Conservation (phyloP, 257 asterid genomes). For the Agastache rugosa region DNA sequence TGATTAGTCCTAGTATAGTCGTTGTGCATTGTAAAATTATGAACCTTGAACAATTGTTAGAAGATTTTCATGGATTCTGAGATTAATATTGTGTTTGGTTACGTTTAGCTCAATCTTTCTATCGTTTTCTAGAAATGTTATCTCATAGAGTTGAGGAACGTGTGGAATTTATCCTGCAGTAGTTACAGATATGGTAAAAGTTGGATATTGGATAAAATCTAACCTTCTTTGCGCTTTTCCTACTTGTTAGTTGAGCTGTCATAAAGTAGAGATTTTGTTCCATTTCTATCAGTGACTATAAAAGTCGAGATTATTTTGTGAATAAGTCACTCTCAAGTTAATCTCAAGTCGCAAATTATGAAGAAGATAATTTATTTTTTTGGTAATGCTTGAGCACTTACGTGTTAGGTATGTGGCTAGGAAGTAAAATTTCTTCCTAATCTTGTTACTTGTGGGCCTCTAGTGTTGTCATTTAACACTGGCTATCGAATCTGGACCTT, state of each 20-base stretch:
- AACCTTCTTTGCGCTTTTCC: background rate
- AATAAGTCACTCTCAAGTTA: background rate
- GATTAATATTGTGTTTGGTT: background rate
- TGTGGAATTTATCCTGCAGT: constrained; percentile 10
- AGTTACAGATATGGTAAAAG: background rate
- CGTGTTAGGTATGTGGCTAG: background rate
- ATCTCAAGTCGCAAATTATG: background rate
- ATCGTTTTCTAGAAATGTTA: background rate
- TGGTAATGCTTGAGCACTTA: constrained; percentile 1
- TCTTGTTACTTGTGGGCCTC: background rate
- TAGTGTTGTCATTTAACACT: background rate
- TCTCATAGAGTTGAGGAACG: background rate
- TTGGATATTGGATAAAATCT: background rate
- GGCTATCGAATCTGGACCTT: background rate
- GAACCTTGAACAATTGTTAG: background rate
- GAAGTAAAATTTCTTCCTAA: background rate
- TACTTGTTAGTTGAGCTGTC: constrained; percentile 22
- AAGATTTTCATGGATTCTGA: constrained; percentile 1
- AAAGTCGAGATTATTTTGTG: background rate
- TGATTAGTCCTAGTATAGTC: constrained; percentile 6
- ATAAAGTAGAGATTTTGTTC: background rate
- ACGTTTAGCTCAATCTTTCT: background rate
- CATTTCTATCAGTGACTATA: background rate
- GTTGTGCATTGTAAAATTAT: background rate
- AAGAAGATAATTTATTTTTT: background rate